Conservation (phyloP, 768 basidiomycete species). For the Gloeophyllum trabeum region DNA sequence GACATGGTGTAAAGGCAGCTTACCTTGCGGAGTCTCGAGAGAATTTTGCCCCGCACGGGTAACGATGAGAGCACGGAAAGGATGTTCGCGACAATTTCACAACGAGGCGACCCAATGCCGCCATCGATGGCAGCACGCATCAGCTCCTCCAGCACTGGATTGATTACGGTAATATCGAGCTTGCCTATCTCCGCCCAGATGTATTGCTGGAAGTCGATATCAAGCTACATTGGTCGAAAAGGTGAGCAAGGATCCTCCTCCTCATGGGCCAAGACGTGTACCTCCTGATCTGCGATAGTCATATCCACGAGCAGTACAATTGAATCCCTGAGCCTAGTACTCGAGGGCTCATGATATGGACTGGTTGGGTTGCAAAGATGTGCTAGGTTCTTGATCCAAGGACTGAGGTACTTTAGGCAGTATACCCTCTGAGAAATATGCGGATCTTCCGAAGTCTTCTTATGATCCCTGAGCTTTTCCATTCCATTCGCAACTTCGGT, state of each 20-base stretch:
- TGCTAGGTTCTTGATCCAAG: slow-evolving; percentile 80
- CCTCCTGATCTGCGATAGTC: slow-evolving; percentile 64
- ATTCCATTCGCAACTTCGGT: slow-evolving; percentile 71
- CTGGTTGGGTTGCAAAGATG: slow-evolving; percentile 60
- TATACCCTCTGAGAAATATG: slow-evolving; percentile 44
- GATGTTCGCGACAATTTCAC: slow-evolving; percentile 66
- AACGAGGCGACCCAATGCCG: slow-evolving; percentile 63
- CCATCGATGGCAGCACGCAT: slow-evolving; percentile 77
- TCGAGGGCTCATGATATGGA: slow-evolving; percentile 59
- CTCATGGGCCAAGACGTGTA: too few species aligned
- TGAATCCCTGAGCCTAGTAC: slow-evolving; percentile 68
- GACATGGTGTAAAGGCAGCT: neutral
- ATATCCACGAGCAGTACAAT: slow-evolving; percentile 71
- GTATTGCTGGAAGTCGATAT: slow-evolving; percentile 53
- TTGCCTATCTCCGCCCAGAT: slow-evolving; percentile 73
- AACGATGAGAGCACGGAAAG: slow-evolving; percentile 68
- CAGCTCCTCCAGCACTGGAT: slow-evolving; percentile 71
- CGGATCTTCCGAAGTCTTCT: too few species aligned
- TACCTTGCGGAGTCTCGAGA: slow-evolving; percentile 73
- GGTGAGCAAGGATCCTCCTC: too few species aligned
- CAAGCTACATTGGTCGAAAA: slow-evolving; percentile 38
- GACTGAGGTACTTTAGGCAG: slow-evolving; percentile 74
- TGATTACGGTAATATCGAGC: slow-evolving; percentile 54
- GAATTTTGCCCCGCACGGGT: slow-evolving; percentile 65
- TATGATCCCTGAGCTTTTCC: slow-evolving; percentile 35